These are phyloP conservation scores for Polychytrium aggregatum DNA, from an alignment of 192 early-diverging fungal species.

Conservation along the genomic window DNA sequence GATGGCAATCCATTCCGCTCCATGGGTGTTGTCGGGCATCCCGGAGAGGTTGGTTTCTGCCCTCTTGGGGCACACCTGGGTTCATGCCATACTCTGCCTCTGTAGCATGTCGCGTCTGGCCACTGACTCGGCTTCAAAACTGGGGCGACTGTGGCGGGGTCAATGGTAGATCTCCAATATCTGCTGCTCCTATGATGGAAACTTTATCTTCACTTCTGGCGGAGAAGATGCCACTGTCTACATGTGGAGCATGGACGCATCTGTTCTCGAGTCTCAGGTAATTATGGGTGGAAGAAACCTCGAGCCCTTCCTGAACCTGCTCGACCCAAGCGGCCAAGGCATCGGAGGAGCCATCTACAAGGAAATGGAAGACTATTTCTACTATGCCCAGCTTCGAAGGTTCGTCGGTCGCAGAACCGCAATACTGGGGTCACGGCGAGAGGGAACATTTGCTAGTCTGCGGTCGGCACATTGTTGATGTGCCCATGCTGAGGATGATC, in stretches of 20 bases:
- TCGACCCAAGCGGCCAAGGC: constrained; percentile 18
- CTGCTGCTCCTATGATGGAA: constrained; percentile 21
- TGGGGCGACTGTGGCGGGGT: no score
- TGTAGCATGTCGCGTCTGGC: no score
- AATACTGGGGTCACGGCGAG: no score
- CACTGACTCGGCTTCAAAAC: no score
- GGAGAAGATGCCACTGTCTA: constrained; percentile 33
- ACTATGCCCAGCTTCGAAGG: constrained; percentile 46
- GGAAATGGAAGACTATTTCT: constrained; percentile 58
- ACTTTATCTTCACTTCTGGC: constrained; percentile 31
- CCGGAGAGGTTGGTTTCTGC: constrained; percentile 25
- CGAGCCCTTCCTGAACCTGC: constrained; percentile 43
- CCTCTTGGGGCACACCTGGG: no score
- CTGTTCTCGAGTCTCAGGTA: constrained; percentile 27
- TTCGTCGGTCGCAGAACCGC: no score
- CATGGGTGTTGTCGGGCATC: constrained; percentile 45
- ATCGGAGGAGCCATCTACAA: constrained; percentile 26
- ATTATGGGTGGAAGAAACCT: constrained; percentile 25
- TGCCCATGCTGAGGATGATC: no score
- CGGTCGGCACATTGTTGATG: neutral
- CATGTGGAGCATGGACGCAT: constrained; percentile 34
- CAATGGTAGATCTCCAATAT: constrained; percentile 36
- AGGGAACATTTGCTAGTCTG: no score
- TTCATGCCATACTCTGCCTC: no score
- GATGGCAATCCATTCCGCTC: constrained; percentile 45